Evolutionary conservation across 2,329 filamentous ascomycete species (phyloP).

Genomic region (Herpotrichia juniperi): DNA sequence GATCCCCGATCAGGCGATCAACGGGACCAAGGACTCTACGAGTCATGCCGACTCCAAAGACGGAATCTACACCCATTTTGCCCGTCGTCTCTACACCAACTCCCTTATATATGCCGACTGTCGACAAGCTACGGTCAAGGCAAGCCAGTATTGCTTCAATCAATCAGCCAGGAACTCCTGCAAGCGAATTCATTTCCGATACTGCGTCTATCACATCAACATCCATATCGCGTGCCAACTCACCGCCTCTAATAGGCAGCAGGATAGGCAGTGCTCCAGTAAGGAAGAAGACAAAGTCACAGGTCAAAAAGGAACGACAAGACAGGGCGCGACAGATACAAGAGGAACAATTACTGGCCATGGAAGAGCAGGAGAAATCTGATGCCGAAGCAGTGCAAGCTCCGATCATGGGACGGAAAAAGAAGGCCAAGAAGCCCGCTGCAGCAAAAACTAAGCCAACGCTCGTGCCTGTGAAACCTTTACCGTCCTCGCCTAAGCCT

Average conservation of each 20-base stretch:
- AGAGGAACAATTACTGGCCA: slow-evolving; percentile 56
- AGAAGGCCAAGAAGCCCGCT: slow-evolving; percentile 76
- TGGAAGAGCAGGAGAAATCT: slow-evolving; percentile 48
- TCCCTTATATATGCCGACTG: slow-evolving; percentile 39
- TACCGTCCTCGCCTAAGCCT: slow-evolving; percentile 37
- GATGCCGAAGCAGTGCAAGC: slow-evolving; percentile 64
- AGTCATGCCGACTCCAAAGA: slow-evolving; percentile 71
- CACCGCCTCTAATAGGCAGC: slow-evolving; percentile 65
- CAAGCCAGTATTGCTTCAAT: slow-evolving; percentile 62
- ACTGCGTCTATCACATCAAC: slow-evolving; percentile 76
- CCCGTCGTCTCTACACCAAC: slow-evolving; percentile 36
- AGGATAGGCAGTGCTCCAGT: slow-evolving; percentile 73
- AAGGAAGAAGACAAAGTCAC: slow-evolving; percentile 75
- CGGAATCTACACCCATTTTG: slow-evolving; percentile 58
- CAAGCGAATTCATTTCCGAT: slow-evolving; percentile 77
- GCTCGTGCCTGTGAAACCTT: slow-evolving; percentile 28
- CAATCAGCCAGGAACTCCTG: slow-evolving; percentile 73
- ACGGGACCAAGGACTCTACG: slow-evolving; percentile 68
- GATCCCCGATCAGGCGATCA: slow-evolving; percentile 50
- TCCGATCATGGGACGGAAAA: slow-evolving; percentile 80
- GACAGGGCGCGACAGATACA: slow-evolving; percentile 65
- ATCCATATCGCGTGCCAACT: slow-evolving; percentile 74
- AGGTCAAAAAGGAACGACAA: slow-evolving; percentile 77
- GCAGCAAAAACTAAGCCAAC: slow-evolving; percentile 34
- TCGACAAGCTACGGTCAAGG: slow-evolving; percentile 54